phyloP scores from a whole-genome alignment of 371 early-diverging fungal species.

The Batrachochytrium dendrobatidis region DNA sequence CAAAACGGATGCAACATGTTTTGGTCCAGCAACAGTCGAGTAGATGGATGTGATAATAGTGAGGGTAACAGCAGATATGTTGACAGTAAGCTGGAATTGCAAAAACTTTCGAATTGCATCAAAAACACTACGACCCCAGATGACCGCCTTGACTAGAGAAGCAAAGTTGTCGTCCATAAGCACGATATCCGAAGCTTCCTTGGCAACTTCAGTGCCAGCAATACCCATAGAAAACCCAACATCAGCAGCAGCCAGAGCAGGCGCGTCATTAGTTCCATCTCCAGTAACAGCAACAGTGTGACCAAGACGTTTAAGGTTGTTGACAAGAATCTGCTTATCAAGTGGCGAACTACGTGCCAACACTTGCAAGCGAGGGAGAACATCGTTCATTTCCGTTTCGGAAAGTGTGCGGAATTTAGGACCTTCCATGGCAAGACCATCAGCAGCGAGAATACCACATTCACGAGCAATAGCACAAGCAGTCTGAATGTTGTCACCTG shows the following conservation, averaged over 20 bases:
- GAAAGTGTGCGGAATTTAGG: slow-evolving; percentile 73
- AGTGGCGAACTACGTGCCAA: slow-evolving; percentile 88
- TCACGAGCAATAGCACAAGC: slow-evolving; percentile 84
- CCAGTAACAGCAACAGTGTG: slow-evolving; percentile 96
- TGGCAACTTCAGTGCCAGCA: slow-evolving; percentile 93
- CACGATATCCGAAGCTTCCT: slow-evolving; percentile 90
- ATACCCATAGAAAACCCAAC: slow-evolving; percentile 97
- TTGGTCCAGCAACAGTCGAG: slow-evolving; percentile 18
- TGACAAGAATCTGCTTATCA: slow-evolving; percentile 87
- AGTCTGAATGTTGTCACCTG: slow-evolving; percentile 89
- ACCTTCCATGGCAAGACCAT: slow-evolving; percentile 72
- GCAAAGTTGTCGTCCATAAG: slow-evolving; percentile 83
- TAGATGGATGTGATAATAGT: slow-evolving; percentile 28
- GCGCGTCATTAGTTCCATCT: slow-evolving; percentile 92
- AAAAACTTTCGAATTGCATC: slow-evolving; percentile 91
- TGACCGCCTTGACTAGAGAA: slow-evolving; percentile 76
- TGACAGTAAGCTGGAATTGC: slow-evolving; percentile 96
- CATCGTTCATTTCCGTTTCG: slow-evolving; percentile 63
- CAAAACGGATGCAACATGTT: slow-evolving; percentile 51
- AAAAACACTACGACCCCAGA: slow-evolving; percentile 90
- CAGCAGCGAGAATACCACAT: slow-evolving; percentile 74
- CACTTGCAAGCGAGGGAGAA: slow-evolving; percentile 78
- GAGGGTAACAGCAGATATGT: slow-evolving; percentile 43
- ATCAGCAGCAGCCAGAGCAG: slow-evolving; percentile 86
- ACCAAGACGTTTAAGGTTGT: slow-evolving; percentile 67